Evolutionary conservation across 1,139 yeast genomes (phyloP), one percentile per base, ranked within the genome.

Genomic region (Geotrichum bryndzae): DNA sequence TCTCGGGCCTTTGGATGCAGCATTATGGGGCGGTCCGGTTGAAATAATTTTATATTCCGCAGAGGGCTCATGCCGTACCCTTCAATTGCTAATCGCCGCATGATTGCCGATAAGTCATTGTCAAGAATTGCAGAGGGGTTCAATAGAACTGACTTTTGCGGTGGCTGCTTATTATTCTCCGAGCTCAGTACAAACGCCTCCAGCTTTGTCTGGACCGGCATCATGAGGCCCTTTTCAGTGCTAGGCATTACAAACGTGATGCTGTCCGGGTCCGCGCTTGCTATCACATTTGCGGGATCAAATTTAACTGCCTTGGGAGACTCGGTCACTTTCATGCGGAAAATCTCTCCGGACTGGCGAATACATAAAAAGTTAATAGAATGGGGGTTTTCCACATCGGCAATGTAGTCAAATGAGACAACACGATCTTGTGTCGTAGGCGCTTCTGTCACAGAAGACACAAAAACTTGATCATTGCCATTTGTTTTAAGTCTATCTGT

Each of bases 341-440:
- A 91, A 0, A 90, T 87, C 57, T 90, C 87, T 1, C 97, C 97
- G 1, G 96, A 87, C 69, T 90, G 96, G 66, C 96, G 79, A 87
- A 91, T 88, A 73, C 97, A 91, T 46, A 91, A 85, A 66, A 89
- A 81, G 50, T 83, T 81, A 15, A 83, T 79, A 0, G 83, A 80
- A 54, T 74, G 74, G 18, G 71, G 70, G 22, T 68, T 67, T 18
- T 61, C 63, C 27, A 77, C 77, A 67, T 85, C 86, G 0, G 90
- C 86, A 3, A 87, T 84, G 71, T 90, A 91, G 72, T 91, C 97
- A 74, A 87, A 90, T 0, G 96, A 87, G 0, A 88, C 84, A 1
- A 91, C 96, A 67, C 92, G 81, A 67, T 90, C 96, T 18, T 41
- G 48, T 5, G 82, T 86, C 0, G 96, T 87, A 64, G 83, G 84